A percentile compares a stretch with the other conserved stretches of the same genome.
These are phyloP conservation scores for Ceriops tagal DNA, from an alignment of 345 rosid species.

Conservation along the genomic window DNA sequence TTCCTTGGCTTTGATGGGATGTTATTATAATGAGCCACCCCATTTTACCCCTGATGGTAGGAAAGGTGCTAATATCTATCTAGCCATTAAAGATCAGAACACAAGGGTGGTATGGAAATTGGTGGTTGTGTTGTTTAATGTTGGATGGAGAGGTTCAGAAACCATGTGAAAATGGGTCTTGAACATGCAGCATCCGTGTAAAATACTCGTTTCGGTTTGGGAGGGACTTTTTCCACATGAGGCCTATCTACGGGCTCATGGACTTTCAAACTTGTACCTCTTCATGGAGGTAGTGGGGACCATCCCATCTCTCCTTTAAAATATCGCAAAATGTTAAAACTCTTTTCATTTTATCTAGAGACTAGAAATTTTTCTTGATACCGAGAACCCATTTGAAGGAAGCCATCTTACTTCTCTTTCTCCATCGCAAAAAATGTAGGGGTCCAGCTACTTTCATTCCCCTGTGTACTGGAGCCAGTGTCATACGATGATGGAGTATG, in stretches of 20 bases:
- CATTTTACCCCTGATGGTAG: slow-evolving; percentile 7
- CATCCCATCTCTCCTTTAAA: background rate
- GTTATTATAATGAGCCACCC: background rate
- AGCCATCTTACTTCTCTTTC: slow-evolving; percentile 7
- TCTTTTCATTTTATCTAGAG: too few species aligned
- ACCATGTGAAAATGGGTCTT: slow-evolving; percentile 57
- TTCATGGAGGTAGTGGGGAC: slow-evolving; percentile 30
- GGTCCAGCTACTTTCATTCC: slow-evolving; percentile 19
- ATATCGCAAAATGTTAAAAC: too few species aligned
- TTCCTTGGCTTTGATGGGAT: slow-evolving; percentile 21
- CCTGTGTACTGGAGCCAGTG: slow-evolving; percentile 3
- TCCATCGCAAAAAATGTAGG: background rate
- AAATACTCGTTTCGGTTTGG: slow-evolving; percentile 35
- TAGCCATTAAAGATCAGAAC: background rate
- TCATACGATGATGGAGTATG: slow-evolving; percentile 1
- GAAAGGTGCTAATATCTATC: background rate
- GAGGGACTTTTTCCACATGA: slow-evolving; percentile 10
- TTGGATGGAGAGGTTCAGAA: slow-evolving; percentile 33
- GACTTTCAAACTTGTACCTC: slow-evolving; percentile 22
- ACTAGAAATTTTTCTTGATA: slow-evolving; percentile 2
- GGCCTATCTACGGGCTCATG: slow-evolving; percentile 11
- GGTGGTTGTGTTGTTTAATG: background rate
- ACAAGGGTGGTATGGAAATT: slow-evolving; percentile 7
- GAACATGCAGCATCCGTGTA: slow-evolving; percentile 60
- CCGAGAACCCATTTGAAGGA: slow-evolving; percentile 19